A percentile compares a stretch with the other conserved stretches of the same genome.
phyloP scores from a whole-genome alignment of 371 early-diverging fungal genomes.

The Catenaria anguillulae region DNA sequence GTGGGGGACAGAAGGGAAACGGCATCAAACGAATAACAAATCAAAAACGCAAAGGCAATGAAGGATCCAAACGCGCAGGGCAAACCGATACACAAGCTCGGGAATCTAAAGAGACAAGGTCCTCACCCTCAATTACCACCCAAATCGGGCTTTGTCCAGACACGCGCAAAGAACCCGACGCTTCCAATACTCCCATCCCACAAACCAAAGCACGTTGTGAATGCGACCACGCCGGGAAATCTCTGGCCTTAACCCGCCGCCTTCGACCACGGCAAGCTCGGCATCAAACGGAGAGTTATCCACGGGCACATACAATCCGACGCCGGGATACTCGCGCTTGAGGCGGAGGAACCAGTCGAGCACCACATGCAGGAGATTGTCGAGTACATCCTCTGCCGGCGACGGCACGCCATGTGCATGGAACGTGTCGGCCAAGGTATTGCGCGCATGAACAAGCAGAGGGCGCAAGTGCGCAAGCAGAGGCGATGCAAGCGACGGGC shows the following conservation, averaged over 20 bases:
- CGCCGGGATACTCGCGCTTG: not conserved
- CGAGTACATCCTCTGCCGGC: not conserved
- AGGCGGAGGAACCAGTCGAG: not conserved
- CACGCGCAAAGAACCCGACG: constrained; percentile 1
- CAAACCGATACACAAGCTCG: too few species aligned
- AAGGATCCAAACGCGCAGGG: too few species aligned
- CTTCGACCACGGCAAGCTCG: not conserved
- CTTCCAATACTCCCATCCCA: not conserved
- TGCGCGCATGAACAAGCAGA: not conserved
- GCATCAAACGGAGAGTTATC: not conserved
- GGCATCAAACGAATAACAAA: too few species aligned
- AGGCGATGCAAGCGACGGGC: not conserved
- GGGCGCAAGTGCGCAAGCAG: not conserved
- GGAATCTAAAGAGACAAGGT: too few species aligned
- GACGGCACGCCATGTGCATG: not conserved
- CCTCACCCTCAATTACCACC: too few species aligned
- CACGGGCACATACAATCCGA: not conserved
- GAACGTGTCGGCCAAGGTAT: not conserved
- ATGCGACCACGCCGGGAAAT: not conserved
- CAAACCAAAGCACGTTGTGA: not conserved
- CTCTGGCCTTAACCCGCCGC: not conserved
- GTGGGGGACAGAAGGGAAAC: too few species aligned
- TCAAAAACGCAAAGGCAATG: too few species aligned
- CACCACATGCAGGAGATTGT: not conserved
- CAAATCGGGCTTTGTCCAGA: too few species aligned